Conservation (phyloP, 805 yeast genomes). For the Schwanniomyces vanrijiae region DNA sequence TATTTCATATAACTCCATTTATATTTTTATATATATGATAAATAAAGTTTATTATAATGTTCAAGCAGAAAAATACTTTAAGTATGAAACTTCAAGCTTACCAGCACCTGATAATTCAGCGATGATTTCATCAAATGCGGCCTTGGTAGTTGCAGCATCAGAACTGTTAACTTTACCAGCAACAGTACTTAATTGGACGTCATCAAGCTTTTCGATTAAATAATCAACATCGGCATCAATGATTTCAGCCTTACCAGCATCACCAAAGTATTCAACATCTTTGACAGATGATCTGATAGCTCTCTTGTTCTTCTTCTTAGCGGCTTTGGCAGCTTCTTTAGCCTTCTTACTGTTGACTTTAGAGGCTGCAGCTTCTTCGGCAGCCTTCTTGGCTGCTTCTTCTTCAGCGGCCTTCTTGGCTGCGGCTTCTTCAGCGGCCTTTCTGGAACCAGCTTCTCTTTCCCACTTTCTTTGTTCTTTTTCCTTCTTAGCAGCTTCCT, state of each 20-base stretch:
- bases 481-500: slow-evolving; percentile 91
- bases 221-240: slow-evolving; percentile 80
- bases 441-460: slow-evolving; percentile 94
- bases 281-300: slow-evolving; percentile 77
- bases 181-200: slow-evolving; percentile 70
- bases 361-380: slow-evolving; percentile 61
- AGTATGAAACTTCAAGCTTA: slow-evolving; percentile 49
- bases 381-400: slow-evolving; percentile 72
- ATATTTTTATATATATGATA: background rate
- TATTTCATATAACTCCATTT: background rate
- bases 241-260: slow-evolving; percentile 60
- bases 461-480: slow-evolving; percentile 97
- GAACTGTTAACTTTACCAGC: slow-evolving; percentile 64
- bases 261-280: slow-evolving; percentile 84
- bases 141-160: slow-evolving; percentile 59
- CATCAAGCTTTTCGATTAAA: slow-evolving; percentile 79
- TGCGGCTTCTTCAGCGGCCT: slow-evolving; percentile 91
- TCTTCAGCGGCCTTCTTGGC: slow-evolving; percentile 87
- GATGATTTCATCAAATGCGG: slow-evolving; percentile 56
- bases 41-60: slow-evolving; percentile 1
- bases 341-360: slow-evolving; percentile 70
- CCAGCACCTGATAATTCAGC: slow-evolving; percentile 54
- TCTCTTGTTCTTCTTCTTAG: slow-evolving; percentile 97
- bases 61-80: slow-evolving; percentile 48
- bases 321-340: slow-evolving; percentile 95